Conservation (phyloP, 192 early-diverging fungal genomes). For the Coemansia sp. region DNA sequence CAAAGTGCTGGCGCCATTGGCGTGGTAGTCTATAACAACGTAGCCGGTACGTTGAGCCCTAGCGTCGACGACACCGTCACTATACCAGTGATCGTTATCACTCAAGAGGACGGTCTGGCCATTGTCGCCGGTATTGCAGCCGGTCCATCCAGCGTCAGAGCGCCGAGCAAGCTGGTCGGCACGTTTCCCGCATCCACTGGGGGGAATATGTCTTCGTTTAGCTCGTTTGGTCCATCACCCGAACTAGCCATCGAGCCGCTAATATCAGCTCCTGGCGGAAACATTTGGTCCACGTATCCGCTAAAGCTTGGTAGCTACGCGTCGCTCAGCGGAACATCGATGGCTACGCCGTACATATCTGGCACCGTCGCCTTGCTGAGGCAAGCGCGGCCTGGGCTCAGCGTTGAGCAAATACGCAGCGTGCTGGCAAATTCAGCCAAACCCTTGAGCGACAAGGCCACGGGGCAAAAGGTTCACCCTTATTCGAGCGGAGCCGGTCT, state of each 20-base stretch:
- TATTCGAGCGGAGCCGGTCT: constrained; percentile 68
- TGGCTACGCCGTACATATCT: constrained; percentile 75
- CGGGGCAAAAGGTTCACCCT: constrained; percentile 30
- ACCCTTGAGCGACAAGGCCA: constrained; percentile 35
- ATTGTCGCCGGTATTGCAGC: constrained; percentile 15
- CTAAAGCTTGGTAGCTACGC: constrained; percentile 39
- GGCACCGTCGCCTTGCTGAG: constrained; percentile 66
- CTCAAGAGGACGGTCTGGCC: constrained; percentile 36
- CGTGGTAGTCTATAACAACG: constrained; percentile 53
- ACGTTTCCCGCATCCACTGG: constrained; percentile 29
- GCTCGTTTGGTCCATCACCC: constrained; percentile 64
- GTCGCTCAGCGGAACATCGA: constrained; percentile 71
- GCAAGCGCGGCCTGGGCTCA: constrained; percentile 46
- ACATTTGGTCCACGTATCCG: constrained; percentile 64
- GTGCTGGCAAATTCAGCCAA: constrained; percentile 57
- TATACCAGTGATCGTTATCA: constrained; percentile 48
- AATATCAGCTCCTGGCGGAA: constrained; percentile 64
- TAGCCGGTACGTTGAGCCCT: constrained; percentile 27
- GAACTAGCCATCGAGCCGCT: constrained; percentile 61
- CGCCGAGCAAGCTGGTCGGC: constrained; percentile 26
- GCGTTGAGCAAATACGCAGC: constrained; percentile 16
- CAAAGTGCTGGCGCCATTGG: constrained; percentile 54
- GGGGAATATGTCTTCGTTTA: constrained; percentile 58
- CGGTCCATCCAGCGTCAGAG: constrained; percentile 2
- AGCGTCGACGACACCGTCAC: constrained; percentile 5